Conservation (phyloP, 352 stramenopile species). For the Globisporangium parvum region DNA sequence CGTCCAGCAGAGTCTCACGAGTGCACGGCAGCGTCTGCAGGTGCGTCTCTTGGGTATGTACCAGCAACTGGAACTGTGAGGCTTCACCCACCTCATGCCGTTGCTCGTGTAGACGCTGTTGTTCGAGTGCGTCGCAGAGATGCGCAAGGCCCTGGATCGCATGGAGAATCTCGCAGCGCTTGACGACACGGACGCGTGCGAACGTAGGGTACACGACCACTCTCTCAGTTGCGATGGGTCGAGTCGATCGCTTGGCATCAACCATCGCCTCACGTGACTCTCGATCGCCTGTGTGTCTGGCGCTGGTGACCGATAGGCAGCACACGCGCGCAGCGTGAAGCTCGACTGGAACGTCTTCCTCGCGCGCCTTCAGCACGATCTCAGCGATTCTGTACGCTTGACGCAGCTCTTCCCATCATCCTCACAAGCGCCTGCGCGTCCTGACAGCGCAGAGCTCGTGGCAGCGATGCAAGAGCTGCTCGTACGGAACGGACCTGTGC, state of each 20-base stretch:
- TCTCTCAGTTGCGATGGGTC: too few relatives aligned
- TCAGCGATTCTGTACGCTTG: conserved; percentile 10
- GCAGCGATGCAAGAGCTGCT: conserved; percentile 14
- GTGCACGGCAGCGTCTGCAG: conserved; percentile 7
- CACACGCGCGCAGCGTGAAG: conserved; percentile 9
- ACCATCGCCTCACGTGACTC: not conserved
- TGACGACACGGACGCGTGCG: conserved; percentile 21
- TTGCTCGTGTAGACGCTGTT: conserved; percentile 20
- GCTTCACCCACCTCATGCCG: not conserved
- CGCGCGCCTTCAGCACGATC: conserved; percentile 27
- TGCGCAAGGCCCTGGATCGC: conserved; percentile 29
- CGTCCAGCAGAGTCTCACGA: conserved; percentile 2
- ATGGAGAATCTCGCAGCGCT: conserved; percentile 19
- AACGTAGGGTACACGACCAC: conserved; percentile 29
- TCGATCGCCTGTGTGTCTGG: not conserved
- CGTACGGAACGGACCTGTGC: conserved; percentile 19
- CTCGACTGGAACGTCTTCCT: conserved; percentile 32
- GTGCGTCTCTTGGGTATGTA: not conserved
- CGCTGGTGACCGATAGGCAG: not conserved
- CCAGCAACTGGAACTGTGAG: not conserved
- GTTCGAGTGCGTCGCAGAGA: conserved; percentile 34
- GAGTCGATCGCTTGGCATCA: too few relatives aligned
- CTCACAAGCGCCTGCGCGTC: not conserved
- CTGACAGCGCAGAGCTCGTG: not conserved
- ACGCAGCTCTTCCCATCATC: conserved; percentile 17